Conservation (phyloP, 306 rosid species). For the Prinsepia uniflora region DNA sequence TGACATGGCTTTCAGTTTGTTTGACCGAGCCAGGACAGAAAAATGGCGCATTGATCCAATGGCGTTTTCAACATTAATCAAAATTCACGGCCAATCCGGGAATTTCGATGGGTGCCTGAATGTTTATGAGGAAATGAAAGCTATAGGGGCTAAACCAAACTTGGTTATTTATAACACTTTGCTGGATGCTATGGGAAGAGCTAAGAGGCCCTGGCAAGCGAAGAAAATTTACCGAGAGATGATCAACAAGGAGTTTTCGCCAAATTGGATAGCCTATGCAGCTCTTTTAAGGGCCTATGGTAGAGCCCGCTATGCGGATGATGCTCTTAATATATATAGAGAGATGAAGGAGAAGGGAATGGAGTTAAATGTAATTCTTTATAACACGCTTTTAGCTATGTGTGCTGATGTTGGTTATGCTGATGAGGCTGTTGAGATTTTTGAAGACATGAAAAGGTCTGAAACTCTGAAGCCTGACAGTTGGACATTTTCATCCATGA, state of each 20-base stretch:
- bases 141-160: conserved; percentile 57
- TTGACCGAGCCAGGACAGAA: conserved; percentile 66
- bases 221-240: conserved; percentile 68
- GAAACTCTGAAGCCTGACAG: conserved; percentile 58
- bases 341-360: conserved; percentile 75
- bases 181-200: conserved; percentile 70
- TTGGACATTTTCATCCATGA: conserved; percentile 82
- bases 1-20: conserved; percentile 67
- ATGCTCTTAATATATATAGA: conserved; percentile 62
- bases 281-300: conserved; percentile 66
- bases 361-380: conserved; percentile 53
- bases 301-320: conserved; percentile 57
- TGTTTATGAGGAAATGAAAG: conserved; percentile 84
- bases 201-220: conserved; percentile 70
- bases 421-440: conserved; percentile 62
- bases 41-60: conserved; percentile 62
- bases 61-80: conserved; percentile 64
- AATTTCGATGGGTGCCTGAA: conserved; percentile 73
- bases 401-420: conserved; percentile 70
- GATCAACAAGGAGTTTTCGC: conserved; percentile 49
- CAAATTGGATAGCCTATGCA: conserved; percentile 62
- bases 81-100: conserved; percentile 56
- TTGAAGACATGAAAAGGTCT: conserved; percentile 66
- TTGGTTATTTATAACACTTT: conserved; percentile 56
- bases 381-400: conserved; percentile 61